Evolutionary conservation across 257 asterid genomes (phyloP).

Genomic region (Datura wrightii): DNA sequence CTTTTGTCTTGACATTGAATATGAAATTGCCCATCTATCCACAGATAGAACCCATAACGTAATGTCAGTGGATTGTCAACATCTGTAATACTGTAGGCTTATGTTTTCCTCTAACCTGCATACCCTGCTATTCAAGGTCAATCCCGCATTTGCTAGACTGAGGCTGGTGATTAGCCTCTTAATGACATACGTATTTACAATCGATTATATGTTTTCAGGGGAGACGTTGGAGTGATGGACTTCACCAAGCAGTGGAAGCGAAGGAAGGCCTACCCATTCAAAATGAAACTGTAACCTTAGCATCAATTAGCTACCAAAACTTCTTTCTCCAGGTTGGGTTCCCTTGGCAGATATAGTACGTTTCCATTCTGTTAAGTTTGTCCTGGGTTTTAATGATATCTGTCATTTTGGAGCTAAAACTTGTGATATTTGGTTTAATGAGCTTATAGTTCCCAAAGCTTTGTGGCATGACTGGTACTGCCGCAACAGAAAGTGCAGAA

Average conservation of each 20-base stretch:
- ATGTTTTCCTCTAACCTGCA: conserved; percentile 23
- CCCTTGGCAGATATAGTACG: conserved; percentile 29
- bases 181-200: background rate
- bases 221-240: conserved; percentile 99
- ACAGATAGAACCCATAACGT: background rate
- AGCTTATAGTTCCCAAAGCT: conserved; percentile 90
- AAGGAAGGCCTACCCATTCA: conserved; percentile 96
- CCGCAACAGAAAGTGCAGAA: conserved; percentile 97
- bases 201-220: conserved; percentile 58
- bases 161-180: background rate
- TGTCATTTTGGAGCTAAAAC: conserved; percentile 28
- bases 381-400: conserved; percentile 25
- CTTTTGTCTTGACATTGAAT: background rate
- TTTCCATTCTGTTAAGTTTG: background rate
- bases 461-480: conserved; percentile 99
- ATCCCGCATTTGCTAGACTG: background rate
- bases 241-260: conserved; percentile 99
- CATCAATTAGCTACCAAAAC: conserved; percentile 98
- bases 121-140: background rate
- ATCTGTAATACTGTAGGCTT: conserved; percentile 14
- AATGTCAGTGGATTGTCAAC: conserved; percentile 9
- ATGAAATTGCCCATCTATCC: background rate
- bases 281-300: conserved; percentile 95
- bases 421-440: conserved; percentile 45
- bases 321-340: conserved; percentile 94